Evolutionary conservation across 495 filamentous ascomycete genomes (phyloP).

Genomic region (Hyaloscypha hepaticicola): DNA sequence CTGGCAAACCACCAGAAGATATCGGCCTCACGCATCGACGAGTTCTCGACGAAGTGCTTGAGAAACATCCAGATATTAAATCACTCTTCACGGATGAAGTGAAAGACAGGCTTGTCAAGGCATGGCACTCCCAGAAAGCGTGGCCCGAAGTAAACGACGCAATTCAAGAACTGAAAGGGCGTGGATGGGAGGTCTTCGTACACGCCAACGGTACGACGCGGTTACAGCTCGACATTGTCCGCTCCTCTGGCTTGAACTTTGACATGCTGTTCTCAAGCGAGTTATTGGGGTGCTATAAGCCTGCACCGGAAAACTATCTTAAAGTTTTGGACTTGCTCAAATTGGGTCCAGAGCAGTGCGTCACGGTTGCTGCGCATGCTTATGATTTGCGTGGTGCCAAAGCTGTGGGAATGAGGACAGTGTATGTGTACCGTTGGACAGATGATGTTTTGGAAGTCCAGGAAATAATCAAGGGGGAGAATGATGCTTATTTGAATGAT

Average conservation of each 20-base stretch:
- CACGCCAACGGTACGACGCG: slow-evolving; percentile 56
- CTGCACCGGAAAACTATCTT: slow-evolving; percentile 43
- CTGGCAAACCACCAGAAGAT: slow-evolving; percentile 42
- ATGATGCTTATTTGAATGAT: slow-evolving; percentile 48
- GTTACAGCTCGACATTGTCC: slow-evolving; percentile 51
- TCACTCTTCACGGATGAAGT: slow-evolving; percentile 23
- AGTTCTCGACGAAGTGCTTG: slow-evolving; percentile 38
- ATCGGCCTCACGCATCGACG: slow-evolving; percentile 47
- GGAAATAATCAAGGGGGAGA: slow-evolving; percentile 41
- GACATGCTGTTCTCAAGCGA: slow-evolving; percentile 53
- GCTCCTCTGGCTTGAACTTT: slow-evolving; percentile 49
- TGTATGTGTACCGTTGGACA: slow-evolving; percentile 54
- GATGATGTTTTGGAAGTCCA: slow-evolving; percentile 54
- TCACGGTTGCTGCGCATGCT: slow-evolving; percentile 54
- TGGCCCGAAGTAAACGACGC: slow-evolving; percentile 47
- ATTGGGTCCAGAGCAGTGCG: slow-evolving; percentile 45
- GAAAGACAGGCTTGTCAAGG: slow-evolving; percentile 23
- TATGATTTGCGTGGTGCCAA: slow-evolving; percentile 51
- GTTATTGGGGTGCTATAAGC: slow-evolving; percentile 49
- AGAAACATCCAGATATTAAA: slow-evolving; percentile 30
- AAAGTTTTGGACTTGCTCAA: slow-evolving; percentile 46
- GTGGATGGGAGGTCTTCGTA: slow-evolving; percentile 41
- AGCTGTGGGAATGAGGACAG: slow-evolving; percentile 45
- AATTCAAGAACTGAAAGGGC: slow-evolving; percentile 23
- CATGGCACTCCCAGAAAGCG: slow-evolving; percentile 47